Conservation (phyloP, 2,329 filamentous ascomycete species). For the Peltaster fructicola region DNA sequence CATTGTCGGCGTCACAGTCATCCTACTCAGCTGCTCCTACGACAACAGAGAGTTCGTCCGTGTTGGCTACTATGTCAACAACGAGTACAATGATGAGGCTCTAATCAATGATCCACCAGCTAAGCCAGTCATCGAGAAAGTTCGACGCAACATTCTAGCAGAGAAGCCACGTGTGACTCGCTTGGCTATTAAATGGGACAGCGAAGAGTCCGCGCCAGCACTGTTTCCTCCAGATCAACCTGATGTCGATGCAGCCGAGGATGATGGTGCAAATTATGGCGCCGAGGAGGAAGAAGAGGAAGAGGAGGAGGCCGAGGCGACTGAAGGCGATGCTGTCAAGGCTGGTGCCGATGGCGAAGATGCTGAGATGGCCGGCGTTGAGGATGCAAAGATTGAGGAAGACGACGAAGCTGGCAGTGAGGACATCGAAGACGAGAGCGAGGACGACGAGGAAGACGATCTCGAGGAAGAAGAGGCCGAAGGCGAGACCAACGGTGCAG, state of each 20-base stretch:
- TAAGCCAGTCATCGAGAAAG: slow-evolving; percentile 83
- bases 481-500: slow-evolving; percentile 26
- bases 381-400: slow-evolving; percentile 43
- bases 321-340: slow-evolving; percentile 28
- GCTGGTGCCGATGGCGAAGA: slow-evolving; percentile 37
- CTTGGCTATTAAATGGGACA: slow-evolving; percentile 99
- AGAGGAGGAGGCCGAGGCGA: slow-evolving; percentile 38
- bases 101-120: slow-evolving; percentile 75
- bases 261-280: slow-evolving; percentile 73
- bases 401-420: slow-evolving; percentile 47
- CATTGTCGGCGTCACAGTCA: slow-evolving; percentile 91
- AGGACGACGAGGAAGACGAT: slow-evolving; percentile 44
- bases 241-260: slow-evolving; percentile 71
- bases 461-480: slow-evolving; percentile 34
- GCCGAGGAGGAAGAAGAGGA: slow-evolving; percentile 63
- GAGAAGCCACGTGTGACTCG: slow-evolving; percentile 96
- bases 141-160: slow-evolving; percentile 78
- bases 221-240: slow-evolving; percentile 97
- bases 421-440: slow-evolving; percentile 27
- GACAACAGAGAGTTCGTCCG: slow-evolving; percentile 93
- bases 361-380: slow-evolving; percentile 57
- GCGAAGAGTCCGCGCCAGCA: slow-evolving; percentile 86
- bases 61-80: slow-evolving; percentile 98
- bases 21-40: slow-evolving; percentile 90
- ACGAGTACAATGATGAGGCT: slow-evolving; percentile 90